Base-by-base conservation (phyloP, 495 filamentous ascomycete species). In the Aspergillus asperescens region DNA sequence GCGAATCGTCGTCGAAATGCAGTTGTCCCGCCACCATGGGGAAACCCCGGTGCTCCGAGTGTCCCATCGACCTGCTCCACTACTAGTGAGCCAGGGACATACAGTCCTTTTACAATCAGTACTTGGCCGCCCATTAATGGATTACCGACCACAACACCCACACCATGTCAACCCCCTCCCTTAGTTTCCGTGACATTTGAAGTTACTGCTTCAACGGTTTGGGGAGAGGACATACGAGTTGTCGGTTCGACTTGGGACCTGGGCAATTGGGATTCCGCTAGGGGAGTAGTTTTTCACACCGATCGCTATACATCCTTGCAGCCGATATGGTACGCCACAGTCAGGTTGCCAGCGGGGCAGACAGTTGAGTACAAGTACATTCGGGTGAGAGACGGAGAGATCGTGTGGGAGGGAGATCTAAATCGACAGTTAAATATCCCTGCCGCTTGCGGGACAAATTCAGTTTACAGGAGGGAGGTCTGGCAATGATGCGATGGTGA, bases 291-390 rank as follows among this genome's bases (percentile, higher is more conserved):
- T 0, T 67, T 88, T 18, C 76, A 68, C 25, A 75, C 84, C 2
- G 62, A 59, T 19, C 48, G 68, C 5, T 88, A 87, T 55, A 80
- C 78, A 1, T 52, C 51, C 7, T 73, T 57, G 49, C 73, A 85
- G 56, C 78, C 79, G 2, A 49, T 83, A 8, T 88, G 85, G 85
- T 74, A 50, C 38, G 76, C 63, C 1, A 77, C 77, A 0, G 55
- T 85, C 4, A 64, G 60, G 2, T 55, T 88, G 2, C 62, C 75
- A 0, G 75, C 76, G 0, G 82, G 84, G 1, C 66, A 69, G 37
- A 59, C 54, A 6, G 72, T 89, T 24, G 54, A 83, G 63, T 89
- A 88, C 60, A 89, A 89, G 69, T 90, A 80, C 57, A 80, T 89
- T 51, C 76, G 77, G 7, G 69, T 83, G 28, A 62, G 66, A 3